Base-by-base conservation (phyloP, 2,329 filamentous ascomycete species). In the Pyrenophora teres region DNA sequence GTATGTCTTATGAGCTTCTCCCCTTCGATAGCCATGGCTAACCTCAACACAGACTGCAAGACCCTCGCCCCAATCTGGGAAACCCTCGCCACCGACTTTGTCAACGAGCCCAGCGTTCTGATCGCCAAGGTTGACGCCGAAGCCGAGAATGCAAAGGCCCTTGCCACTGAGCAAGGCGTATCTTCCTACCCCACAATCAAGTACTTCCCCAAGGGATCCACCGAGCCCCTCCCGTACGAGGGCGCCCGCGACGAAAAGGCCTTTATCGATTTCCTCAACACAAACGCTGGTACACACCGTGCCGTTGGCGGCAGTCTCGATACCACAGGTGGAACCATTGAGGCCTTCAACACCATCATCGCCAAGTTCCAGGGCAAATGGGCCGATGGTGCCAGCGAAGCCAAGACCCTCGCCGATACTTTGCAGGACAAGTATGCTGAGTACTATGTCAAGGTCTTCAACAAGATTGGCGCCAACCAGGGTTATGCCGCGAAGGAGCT, bases 81-180 rank as follows among this genome's bases (percentile, higher is more conserved):
- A 78, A 85, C 84, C 45, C 80, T 97, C 59, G 93, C 94, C 57
- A 80, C 81, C 56, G 89, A 92, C 77, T 99, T 92, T 77, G 81
- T 82, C 61, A 83, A 81, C 71, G 94, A 99, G 69, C 77, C 86
- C 54, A 81, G 83, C 60, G 90, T 99, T 58, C 73, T 96, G 38
- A 86, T 99, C 69, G 94, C 92, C 75, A 97, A 99, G 81, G 88
- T 99, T 56, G 93, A 99, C 72, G 92, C 91, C 70, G 93, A 99
- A 78, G 86, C 88, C 25, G 86, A 90, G 65, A 90, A 90, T 76
- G 85, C 88, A 75, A 97, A 96, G 78, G 83, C 83, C 38, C 86
- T 87, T 42, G 87, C 92, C 44, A 77, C 85, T 70, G 85, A 87
- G 44, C 87, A 94, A 71, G 90, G 87, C 55, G 85, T 99, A 63